Percentiles rank a stretch among this genome's conserved stretches.
phyloP scores from a whole-genome alignment of 2,329 filamentous ascomycete species.

The Furcasterigmium sp. region DNA sequence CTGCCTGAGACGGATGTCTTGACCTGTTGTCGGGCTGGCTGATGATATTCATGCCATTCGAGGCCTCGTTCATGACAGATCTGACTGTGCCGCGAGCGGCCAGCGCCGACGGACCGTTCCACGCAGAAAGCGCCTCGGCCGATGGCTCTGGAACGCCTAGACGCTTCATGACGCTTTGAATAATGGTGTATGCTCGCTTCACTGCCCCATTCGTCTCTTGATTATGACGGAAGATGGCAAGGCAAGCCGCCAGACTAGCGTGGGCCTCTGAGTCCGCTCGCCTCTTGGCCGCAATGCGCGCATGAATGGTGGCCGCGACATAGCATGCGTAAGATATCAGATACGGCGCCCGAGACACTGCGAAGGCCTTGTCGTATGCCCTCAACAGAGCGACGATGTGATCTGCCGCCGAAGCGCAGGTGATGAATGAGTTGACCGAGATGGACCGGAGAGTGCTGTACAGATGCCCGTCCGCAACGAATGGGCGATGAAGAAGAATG shows the following conservation, averaged over 20 bases:
- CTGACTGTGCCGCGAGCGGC: constrained; percentile 3
- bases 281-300: constrained; percentile 42
- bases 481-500: constrained; percentile 49
- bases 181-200: constrained; percentile 36
- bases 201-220: constrained; percentile 46
- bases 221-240: constrained; percentile 41
- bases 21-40: not conserved
- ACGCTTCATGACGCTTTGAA: constrained; percentile 38
- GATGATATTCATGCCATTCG: not conserved
- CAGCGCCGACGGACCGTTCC: not conserved
- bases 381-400: constrained; percentile 37
- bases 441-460: constrained; percentile 33
- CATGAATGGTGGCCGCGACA: constrained; percentile 46
- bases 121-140: not conserved
- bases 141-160: constrained; percentile 24
- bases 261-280: constrained; percentile 31
- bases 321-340: constrained; percentile 52
- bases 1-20: not conserved
- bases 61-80: not conserved
- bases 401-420: constrained; percentile 39
- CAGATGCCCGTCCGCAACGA: constrained; percentile 43
- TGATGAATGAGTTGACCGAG: constrained; percentile 35
- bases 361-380: constrained; percentile 38
- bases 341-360: constrained; percentile 42
- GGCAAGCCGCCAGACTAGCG: constrained; percentile 33